Evolutionary conservation across 202 grass and related monocot genomes (phyloP), one percentile per base, ranked within the genome.

Genomic region (Setaria italica): DNA sequence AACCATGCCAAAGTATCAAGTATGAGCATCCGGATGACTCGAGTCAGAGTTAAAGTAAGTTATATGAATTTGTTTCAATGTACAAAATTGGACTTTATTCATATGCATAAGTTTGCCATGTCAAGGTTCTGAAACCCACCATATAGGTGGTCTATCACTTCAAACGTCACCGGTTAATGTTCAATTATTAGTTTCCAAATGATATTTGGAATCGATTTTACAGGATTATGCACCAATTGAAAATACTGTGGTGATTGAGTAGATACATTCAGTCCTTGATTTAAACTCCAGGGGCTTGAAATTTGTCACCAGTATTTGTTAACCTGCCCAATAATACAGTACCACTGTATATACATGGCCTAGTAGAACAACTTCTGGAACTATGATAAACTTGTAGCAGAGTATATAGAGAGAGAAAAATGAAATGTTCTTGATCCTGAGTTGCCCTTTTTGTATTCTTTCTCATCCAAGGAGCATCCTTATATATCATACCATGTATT

Each of bases 401-500:
- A 64, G 32, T n/a, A 39, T 39, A 74, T 54, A 21, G 1, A 41
- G 39, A 1, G 3, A n/a, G 5, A 78, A 19, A 64, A 46, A 45
- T 1, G 43, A 7, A 79, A 12, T 14, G 45, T 20, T 66, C 45
- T 66, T 80, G 30, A 35, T 67, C 78, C 41, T 67, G 35, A 75
- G 1, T 33, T 50, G 47, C 7, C 39, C 3, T 59, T 74, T 41
- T 74, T 12, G 69, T 67, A 62, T 62, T 68, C 34, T 64, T 55
- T 62, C 20, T 59, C 20, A 48, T 80, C 75, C 9, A 13, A 85
- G 69, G 47, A 46, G 45, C 11, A 89, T 50, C 7, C 41, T 41
- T 78, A 46, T 49, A 48, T n/a, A 79, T 60, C 2, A 20, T 58
- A 83, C 43, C 79, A 90, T 79, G 39, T 9, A 62, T 30, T 68